Evolutionary conservation across 202 grass and related monocot genomes (phyloP).

Genomic region (Brachypodium distachyon): DNA sequence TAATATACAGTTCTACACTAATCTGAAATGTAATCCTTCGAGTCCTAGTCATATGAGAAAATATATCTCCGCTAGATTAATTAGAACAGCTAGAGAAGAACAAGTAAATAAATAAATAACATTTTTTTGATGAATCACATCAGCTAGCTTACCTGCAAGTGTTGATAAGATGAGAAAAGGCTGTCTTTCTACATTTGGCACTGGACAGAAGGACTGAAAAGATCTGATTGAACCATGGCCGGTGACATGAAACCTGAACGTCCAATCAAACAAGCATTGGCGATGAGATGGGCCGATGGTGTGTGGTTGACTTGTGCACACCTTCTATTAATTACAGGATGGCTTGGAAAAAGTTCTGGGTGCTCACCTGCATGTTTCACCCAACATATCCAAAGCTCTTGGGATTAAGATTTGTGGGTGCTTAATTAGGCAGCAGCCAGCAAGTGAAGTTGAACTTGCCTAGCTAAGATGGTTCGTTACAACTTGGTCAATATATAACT

Average conservation of each 20-base stretch:
- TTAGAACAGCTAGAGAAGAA: neutral
- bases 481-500: neutral
- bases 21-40: neutral
- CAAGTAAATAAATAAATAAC: neutral
- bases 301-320: constrained; percentile 25
- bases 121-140: neutral
- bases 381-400: neutral
- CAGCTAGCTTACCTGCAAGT: constrained; percentile 14
- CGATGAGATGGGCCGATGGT: too few relatives aligned
- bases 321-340: constrained; percentile 16
- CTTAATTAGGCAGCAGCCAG: neutral
- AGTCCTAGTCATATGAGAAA: neutral
- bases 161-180: constrained; percentile 22
- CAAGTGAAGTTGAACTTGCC: neutral
- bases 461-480: neutral
- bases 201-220: constrained; percentile 37
- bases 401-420: neutral
- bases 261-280: constrained; percentile 31
- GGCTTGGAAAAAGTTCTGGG: neutral
- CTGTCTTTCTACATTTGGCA: constrained; percentile 29
- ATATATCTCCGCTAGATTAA: neutral
- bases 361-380: neutral
- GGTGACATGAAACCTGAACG: constrained; percentile 31
- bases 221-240: constrained; percentile 34
- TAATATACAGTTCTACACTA: neutral